phyloP scores from a whole-genome alignment of 225 moss, liverwort and hornwort genomes.

The Pleurozium schreberi region DNA sequence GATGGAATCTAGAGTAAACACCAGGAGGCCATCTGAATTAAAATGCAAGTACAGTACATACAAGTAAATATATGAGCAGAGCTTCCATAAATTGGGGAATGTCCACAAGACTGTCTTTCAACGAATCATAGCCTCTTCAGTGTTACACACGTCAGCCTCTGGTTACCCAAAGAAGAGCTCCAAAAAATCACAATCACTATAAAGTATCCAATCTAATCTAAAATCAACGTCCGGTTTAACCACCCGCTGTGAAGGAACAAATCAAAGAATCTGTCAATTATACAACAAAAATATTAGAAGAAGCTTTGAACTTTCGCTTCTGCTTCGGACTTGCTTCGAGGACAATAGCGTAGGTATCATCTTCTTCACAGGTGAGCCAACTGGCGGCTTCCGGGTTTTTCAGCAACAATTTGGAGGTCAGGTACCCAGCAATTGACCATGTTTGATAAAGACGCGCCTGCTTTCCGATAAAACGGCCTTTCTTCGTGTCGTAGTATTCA shows the following conservation, averaged over 20 bases:
- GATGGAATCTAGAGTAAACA: background rate
- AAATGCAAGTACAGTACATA: background rate
- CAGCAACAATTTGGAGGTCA: conserved; percentile 66
- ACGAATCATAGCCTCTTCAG: background rate
- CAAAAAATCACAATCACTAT: background rate
- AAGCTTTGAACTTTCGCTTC: conserved; percentile 31
- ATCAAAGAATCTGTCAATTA: background rate
- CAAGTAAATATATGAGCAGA: background rate
- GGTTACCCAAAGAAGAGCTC: conserved; percentile 25
- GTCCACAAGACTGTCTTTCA: background rate
- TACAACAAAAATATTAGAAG: conserved; percentile 20
- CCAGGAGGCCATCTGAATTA: background rate
- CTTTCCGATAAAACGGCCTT: conserved; percentile 74
- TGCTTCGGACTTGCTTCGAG: conserved; percentile 25
- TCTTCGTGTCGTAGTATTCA: conserved; percentile 80
- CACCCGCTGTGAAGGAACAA: background rate
- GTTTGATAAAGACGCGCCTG: conserved; percentile 89
- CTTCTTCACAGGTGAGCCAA: conserved; percentile 77
- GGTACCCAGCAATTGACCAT: conserved; percentile 83
- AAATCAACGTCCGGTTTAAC: background rate
- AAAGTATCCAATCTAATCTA: background rate
- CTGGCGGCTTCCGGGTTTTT: conserved; percentile 58
- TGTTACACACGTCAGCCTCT: background rate
- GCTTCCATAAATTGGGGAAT: conserved; percentile 20
- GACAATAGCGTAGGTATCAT: conserved; percentile 21